phyloP scores from a whole-genome alignment of 2,329 filamentous ascomycete genomes.

The Lasiodiplodia sp. region DNA sequence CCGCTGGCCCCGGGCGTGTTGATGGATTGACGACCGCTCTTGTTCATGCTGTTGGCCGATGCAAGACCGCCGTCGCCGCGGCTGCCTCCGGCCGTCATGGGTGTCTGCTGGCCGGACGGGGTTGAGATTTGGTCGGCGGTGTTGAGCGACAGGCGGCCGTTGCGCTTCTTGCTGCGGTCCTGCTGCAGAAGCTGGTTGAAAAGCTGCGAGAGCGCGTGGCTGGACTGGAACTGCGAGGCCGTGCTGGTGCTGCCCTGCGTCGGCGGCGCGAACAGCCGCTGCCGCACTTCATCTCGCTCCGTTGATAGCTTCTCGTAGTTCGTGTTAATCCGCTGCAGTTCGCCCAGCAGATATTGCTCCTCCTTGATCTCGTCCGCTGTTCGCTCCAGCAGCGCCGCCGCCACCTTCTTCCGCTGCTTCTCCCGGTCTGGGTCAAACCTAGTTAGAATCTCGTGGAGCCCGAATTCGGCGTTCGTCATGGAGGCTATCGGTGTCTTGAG shows the following conservation, averaged over 20 bases:
- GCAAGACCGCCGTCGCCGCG: conserved; percentile 50
- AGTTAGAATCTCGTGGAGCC: conserved; percentile 81
- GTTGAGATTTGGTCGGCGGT: conserved; percentile 46
- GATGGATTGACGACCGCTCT: conserved; percentile 37
- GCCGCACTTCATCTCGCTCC: conserved; percentile 86
- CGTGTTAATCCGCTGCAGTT: conserved; percentile 89
- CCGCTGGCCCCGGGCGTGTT: conserved; percentile 33
- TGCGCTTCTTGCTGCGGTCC: conserved; percentile 90
- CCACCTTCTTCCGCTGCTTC: conserved; percentile 81
- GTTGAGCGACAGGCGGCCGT: conserved; percentile 47
- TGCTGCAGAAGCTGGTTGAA: conserved; percentile 82
- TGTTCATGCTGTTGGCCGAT: conserved; percentile 29
- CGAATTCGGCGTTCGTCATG: conserved; percentile 88
- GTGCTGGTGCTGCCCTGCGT: conserved; percentile 60
- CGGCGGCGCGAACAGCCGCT: conserved; percentile 81
- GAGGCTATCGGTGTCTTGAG: conserved; percentile 48
- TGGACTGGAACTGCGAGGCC: conserved; percentile 73
- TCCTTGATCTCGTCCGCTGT: conserved; percentile 89
- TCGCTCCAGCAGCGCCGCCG: conserved; percentile 77
- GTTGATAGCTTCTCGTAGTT: conserved; percentile 86
- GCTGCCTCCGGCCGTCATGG: conserved; percentile 34
- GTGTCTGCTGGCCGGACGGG: conserved; percentile 36
- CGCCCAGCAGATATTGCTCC: conserved; percentile 86
- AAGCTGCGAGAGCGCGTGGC: conserved; percentile 77
- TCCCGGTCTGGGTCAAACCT: conserved; percentile 87